Evolutionary conservation across 305 asterid genomes (phyloP).

Genomic region (Fraxinus velutina): DNA sequence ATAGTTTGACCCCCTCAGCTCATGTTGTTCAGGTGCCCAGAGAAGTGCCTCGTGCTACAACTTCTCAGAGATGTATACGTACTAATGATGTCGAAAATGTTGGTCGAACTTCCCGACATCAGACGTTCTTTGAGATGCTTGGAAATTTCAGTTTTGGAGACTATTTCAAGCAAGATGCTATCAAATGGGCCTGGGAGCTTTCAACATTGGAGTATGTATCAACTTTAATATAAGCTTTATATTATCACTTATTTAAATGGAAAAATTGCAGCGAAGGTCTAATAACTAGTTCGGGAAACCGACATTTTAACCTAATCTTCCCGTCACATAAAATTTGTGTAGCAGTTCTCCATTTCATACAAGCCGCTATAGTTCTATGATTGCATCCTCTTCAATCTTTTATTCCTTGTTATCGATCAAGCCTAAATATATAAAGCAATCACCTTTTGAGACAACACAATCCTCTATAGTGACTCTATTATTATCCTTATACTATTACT

Average conservation of each 20-base stretch:
- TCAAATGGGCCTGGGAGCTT: conserved; percentile 98
- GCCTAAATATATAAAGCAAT: background rate
- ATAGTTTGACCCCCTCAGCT: conserved; percentile 23
- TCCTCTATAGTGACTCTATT: background rate
- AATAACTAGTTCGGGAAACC: background rate
- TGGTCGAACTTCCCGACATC: conserved; percentile 89
- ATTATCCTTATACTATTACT: background rate
- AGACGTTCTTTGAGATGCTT: conserved; percentile 98
- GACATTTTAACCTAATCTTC: background rate
- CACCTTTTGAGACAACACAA: background rate
- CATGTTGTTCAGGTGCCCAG: conserved; percentile 65
- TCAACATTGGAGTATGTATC: conserved; percentile 67
- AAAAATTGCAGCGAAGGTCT: background rate
- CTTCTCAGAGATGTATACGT: conserved; percentile 93
- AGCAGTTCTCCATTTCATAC: background rate
- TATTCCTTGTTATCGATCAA: background rate
- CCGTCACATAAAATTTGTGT: background rate
- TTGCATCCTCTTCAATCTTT: background rate
- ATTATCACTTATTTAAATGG: conserved; percentile 1
- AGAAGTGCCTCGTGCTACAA: conserved; percentile 81
- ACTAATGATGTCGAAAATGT: conserved; percentile 93
- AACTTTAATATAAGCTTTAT: conserved; percentile 17
- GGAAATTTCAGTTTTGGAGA: conserved; percentile 98
- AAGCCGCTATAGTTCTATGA: background rate
- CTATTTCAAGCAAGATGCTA: conserved; percentile 88